Conservation (phyloP, 148 eudicot genomes). For the Polygonum maritimum region DNA sequence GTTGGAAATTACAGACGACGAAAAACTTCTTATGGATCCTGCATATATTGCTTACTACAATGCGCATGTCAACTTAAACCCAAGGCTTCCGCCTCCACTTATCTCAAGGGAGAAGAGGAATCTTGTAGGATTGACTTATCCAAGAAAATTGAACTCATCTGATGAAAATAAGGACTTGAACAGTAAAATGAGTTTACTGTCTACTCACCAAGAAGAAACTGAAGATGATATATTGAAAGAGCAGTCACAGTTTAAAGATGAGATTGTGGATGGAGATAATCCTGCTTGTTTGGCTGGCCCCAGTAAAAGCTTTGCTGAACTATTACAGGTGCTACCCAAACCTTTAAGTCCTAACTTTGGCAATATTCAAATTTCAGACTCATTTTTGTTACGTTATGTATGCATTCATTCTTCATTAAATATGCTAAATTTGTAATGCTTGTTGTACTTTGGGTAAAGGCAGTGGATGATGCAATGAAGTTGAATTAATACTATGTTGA, state of each 20-base stretch:
- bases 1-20: constrained; percentile 29
- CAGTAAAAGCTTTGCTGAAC: constrained; percentile 9
- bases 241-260: not conserved
- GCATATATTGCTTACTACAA: constrained; percentile 45
- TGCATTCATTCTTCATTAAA: not conserved
- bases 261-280: not conserved
- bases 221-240: constrained; percentile 19
- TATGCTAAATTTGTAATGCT: not conserved
- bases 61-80: constrained; percentile 50
- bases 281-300: constrained; percentile 8
- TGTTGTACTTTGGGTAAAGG: too few relatives aligned
- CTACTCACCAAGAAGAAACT: constrained; percentile 28
- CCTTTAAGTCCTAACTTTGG: not conserved
- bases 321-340: constrained; percentile 17
- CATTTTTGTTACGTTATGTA: not conserved
- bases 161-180: constrained; percentile 1
- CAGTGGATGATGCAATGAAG: too few relatives aligned
- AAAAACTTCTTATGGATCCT: constrained; percentile 46
- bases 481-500: not conserved
- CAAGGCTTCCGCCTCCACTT: constrained; percentile 64
- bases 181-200: constrained; percentile 4
- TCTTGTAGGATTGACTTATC: constrained; percentile 13
- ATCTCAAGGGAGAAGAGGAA: constrained; percentile 44
- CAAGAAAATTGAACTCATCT: constrained; percentile 14
- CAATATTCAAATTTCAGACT: not conserved